A percentile compares a stretch with the other conserved stretches of the same genome.
Conservation (phyloP, 2,329 filamentous ascomycete genomes). For the Paraconiothyrium brasiliense region DNA sequence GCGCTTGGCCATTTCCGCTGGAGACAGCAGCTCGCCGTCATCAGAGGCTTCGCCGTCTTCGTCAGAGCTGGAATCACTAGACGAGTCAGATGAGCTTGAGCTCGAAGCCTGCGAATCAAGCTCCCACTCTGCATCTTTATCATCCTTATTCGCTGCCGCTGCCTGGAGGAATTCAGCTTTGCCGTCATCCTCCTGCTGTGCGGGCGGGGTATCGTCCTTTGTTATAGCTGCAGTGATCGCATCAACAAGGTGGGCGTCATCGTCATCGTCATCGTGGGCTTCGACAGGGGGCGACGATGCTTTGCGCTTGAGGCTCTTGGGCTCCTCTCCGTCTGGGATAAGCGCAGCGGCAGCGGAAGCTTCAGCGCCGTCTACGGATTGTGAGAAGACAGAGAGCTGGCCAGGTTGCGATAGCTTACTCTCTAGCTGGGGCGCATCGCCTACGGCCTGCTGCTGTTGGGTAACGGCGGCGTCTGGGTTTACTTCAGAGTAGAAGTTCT, state of each 20-base stretch:
- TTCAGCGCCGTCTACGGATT: conserved; percentile 33
- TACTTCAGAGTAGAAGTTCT: conserved; percentile 40
- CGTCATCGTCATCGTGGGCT: conserved; percentile 3
- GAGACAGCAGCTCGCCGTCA: conserved; percentile 69
- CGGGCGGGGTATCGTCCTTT: not conserved
- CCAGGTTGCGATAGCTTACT: conserved; percentile 37
- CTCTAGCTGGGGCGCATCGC: conserved; percentile 35
- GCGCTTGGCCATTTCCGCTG: conserved; percentile 84
- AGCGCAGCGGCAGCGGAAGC: conserved; percentile 25
- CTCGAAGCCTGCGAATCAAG: conserved; percentile 69
- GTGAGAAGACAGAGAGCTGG: conserved; percentile 33
- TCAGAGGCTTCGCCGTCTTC: conserved; percentile 70
- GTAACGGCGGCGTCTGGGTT: conserved; percentile 30
- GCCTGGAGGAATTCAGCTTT: conserved; percentile 56
- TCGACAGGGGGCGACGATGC: conserved; percentile 9
- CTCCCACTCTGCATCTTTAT: conserved; percentile 81
- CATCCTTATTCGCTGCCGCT: conserved; percentile 56
- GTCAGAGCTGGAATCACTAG: conserved; percentile 57
- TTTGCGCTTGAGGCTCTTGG: conserved; percentile 14
- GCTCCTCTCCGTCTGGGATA: conserved; percentile 22
- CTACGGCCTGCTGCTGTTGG: conserved; percentile 22
- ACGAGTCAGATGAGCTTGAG: conserved; percentile 60
- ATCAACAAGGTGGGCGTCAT: conserved; percentile 6
- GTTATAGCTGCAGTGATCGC: conserved; percentile 3
- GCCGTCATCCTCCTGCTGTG: conserved; percentile 30